Conservation (phyloP, 441 rosid species). For the Bocquillonia castaneifolia region DNA sequence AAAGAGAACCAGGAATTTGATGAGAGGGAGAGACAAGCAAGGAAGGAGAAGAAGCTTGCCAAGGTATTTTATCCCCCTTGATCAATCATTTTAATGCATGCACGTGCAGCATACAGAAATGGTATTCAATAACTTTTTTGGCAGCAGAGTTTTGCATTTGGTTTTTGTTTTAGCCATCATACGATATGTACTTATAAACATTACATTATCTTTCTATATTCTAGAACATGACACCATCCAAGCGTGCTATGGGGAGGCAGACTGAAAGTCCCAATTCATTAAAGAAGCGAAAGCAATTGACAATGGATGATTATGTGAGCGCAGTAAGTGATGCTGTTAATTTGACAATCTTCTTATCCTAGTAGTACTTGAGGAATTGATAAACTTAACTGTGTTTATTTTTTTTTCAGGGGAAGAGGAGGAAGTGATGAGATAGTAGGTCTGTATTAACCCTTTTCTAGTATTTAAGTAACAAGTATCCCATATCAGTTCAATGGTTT, state of each 20-base stretch:
- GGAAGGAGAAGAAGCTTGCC: conserved; percentile 95
- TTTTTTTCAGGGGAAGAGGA: conserved; percentile 71
- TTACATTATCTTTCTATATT: conserved; percentile 2
- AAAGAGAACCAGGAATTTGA: conserved; percentile 98
- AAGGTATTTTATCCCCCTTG: conserved; percentile 42
- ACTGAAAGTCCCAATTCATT: conserved; percentile 60
- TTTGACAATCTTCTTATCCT: not conserved
- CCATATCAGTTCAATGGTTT: not conserved
- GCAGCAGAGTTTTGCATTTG: not conserved
- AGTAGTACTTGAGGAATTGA: not conserved
- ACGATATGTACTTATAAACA: too few species aligned
- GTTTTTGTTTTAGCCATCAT: too few species aligned
- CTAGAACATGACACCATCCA: conserved; percentile 80
- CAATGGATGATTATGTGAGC: conserved; percentile 76
- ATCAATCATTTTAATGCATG: too few species aligned
- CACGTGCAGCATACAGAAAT: too few species aligned
- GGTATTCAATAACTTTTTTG: too few species aligned
- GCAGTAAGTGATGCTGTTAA: conserved; percentile 36
- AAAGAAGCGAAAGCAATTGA: conserved; percentile 75
- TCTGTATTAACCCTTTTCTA: not conserved
- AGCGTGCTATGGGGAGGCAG: conserved; percentile 62
- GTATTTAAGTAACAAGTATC: not conserved
- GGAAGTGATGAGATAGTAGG: conserved; percentile 40
- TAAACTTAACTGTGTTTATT: not conserved
- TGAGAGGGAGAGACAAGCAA: conserved; percentile 96